phyloP scores from a whole-genome alignment of 2,329 filamentous ascomycete species.

The Aspergillus versicolor region DNA sequence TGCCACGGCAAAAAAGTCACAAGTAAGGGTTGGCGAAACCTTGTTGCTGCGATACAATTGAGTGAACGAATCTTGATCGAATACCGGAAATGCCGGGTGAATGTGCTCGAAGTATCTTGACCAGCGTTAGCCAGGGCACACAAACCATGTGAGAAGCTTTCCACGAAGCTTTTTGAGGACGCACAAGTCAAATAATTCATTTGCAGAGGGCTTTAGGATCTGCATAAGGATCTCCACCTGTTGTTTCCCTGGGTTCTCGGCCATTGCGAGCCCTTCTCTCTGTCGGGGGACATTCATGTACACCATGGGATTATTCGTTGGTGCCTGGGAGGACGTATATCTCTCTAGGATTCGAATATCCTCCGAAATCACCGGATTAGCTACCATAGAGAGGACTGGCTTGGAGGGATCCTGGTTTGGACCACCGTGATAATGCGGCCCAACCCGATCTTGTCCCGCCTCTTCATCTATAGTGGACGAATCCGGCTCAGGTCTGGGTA shows the following conservation, averaged over 20 bases:
- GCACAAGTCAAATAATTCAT: constrained; percentile 44
- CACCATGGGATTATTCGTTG: constrained; percentile 1
- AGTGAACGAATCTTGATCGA: constrained; percentile 48
- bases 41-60: constrained; percentile 42
- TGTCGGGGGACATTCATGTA: constrained; percentile 10
- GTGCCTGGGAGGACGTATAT: constrained; percentile 15
- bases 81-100: constrained; percentile 53
- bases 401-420: constrained; percentile 4
- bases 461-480: not conserved
- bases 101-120: constrained; percentile 49
- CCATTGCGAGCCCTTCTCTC: constrained; percentile 12
- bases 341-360: constrained; percentile 15
- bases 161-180: not conserved
- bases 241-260: constrained; percentile 17
- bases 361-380: constrained; percentile 15
- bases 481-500: not conserved
- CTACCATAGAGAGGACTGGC: constrained; percentile 10
- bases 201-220: constrained; percentile 39
- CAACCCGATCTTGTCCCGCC: constrained; percentile 3
- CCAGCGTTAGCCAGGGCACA: not conserved
- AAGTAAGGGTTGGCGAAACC: constrained; percentile 50
- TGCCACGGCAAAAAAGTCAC: constrained; percentile 51
- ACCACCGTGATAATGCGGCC: constrained; percentile 8
- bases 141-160: not conserved
- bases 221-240: constrained; percentile 46